Conservation (phyloP, 129 eudicot species). For the Glebionis coronaria region DNA sequence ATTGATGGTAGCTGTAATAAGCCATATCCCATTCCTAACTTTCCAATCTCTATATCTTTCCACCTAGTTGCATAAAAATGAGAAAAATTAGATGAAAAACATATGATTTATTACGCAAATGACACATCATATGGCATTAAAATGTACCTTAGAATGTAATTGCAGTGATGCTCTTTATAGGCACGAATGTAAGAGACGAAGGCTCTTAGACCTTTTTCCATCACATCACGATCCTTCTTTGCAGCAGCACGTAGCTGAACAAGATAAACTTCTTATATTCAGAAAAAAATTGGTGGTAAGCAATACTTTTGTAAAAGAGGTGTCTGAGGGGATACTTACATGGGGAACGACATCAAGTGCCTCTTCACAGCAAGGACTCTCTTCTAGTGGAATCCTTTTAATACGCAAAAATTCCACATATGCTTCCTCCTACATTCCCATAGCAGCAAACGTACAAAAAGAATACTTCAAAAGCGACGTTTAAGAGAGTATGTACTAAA, state of each 20-base stretch:
- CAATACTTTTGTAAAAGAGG: neutral
- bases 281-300: too few relatives aligned
- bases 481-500: too few relatives aligned
- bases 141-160: constrained; percentile 71
- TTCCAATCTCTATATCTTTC: constrained; percentile 91
- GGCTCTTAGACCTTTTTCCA: constrained; percentile 93
- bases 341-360: constrained; percentile 67
- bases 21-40: constrained; percentile 83
- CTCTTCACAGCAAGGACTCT: constrained; percentile 49
- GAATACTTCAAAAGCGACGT: too few relatives aligned
- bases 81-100: neutral
- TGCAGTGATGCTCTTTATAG: constrained; percentile 89
- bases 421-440: constrained; percentile 65
- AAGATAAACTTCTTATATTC: neutral
- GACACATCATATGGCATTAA: neutral
- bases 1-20: constrained; percentile 77
- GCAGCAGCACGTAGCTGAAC: constrained; percentile 79
- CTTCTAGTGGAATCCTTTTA: constrained; percentile 74
- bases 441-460: neutral
- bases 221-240: constrained; percentile 78
- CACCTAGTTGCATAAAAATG: constrained; percentile 41
- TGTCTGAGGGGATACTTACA: constrained; percentile 33
- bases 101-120: neutral
- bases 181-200: constrained; percentile 91
- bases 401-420: constrained; percentile 72